Evolutionary conservation across 768 basidiomycete genomes (phyloP).

Genomic region (Termitomyces sp.): DNA sequence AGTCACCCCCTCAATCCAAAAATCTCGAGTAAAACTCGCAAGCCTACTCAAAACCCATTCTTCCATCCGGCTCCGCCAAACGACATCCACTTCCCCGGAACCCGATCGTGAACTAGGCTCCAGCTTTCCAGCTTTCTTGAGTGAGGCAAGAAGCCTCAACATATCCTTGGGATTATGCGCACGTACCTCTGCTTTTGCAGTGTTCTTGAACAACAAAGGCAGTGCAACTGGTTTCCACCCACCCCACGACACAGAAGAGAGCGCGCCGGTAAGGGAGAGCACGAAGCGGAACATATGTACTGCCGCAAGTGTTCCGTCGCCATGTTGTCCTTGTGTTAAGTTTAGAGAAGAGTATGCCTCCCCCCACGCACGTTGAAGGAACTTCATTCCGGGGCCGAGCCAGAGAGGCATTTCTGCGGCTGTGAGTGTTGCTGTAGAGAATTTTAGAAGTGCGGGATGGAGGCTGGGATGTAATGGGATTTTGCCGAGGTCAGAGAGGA

Average conservation of each 20-base stretch:
- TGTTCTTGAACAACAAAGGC: slow-evolving; percentile 50
- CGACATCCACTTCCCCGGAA: slow-evolving; percentile 38
- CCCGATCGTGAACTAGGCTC: slow-evolving; percentile 43
- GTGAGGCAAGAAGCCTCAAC: slow-evolving; percentile 43
- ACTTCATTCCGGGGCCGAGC: slow-evolving; percentile 48
- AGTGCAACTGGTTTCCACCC: slow-evolving; percentile 72
- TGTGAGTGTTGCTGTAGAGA: slow-evolving; percentile 31
- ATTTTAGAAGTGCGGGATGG: slow-evolving; percentile 30
- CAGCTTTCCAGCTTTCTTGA: slow-evolving; percentile 45
- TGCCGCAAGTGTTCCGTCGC: not conserved
- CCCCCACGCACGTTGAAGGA: slow-evolving; percentile 48
- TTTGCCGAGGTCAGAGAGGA: slow-evolving; percentile 25
- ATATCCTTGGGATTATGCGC: slow-evolving; percentile 35
- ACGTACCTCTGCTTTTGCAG: slow-evolving; percentile 33
- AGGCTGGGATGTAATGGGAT: slow-evolving; percentile 23
- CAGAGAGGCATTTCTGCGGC: slow-evolving; percentile 43
- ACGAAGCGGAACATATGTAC: slow-evolving; percentile 29
- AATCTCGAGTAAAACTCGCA: slow-evolving; percentile 23
- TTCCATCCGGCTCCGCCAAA: slow-evolving; percentile 45
- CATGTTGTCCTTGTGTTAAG: not conserved
- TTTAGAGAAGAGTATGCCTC: slow-evolving; percentile 1
- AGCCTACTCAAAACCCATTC: slow-evolving; percentile 41
- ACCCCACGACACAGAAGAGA: slow-evolving; percentile 64
- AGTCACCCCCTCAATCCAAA: slow-evolving; percentile 35
- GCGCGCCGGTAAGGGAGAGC: slow-evolving; percentile 48